These are phyloP conservation scores for Ogataea nonfermentans DNA, from an alignment of 805 yeast species.

Conservation along the genomic window DNA sequence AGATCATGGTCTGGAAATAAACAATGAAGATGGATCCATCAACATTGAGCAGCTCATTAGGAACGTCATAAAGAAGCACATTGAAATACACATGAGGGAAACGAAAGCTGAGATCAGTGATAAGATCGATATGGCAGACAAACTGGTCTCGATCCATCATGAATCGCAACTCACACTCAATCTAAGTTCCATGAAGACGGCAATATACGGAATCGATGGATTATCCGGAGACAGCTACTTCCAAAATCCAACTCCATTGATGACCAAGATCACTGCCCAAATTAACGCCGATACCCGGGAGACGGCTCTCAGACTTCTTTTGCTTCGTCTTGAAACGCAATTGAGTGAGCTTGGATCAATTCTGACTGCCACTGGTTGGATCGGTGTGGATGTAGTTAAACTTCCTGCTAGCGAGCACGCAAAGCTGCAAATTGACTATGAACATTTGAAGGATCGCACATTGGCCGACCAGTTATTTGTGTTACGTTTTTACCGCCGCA, in stretches of 20 bases:
- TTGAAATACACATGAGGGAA: slow-evolving; percentile 34
- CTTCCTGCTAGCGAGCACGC: slow-evolving; percentile 47
- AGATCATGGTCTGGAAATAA: slow-evolving; percentile 31
- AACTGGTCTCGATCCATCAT: slow-evolving; percentile 28
- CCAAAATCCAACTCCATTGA: slow-evolving; percentile 43
- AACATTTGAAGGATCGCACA: slow-evolving; percentile 24
- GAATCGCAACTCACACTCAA: slow-evolving; percentile 28
- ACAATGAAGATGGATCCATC: slow-evolving; percentile 32
- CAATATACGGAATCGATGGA: slow-evolving; percentile 32
- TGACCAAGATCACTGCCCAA: slow-evolving; percentile 33
- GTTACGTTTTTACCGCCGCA: slow-evolving; percentile 42
- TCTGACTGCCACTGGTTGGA: slow-evolving; percentile 69
- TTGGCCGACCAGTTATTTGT: slow-evolving; percentile 24
- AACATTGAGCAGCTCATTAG: slow-evolving; percentile 39
- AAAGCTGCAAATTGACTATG: slow-evolving; percentile 38
- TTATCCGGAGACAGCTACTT: slow-evolving; percentile 44
- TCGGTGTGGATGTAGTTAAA: slow-evolving; percentile 51
- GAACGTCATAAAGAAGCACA: slow-evolving; percentile 40
- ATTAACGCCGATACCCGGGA: slow-evolving; percentile 29
- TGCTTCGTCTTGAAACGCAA: slow-evolving; percentile 48
- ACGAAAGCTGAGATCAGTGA: slow-evolving; percentile 33
- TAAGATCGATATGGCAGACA: slow-evolving; percentile 30
- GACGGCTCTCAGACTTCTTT: slow-evolving; percentile 38
- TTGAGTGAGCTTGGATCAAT: slow-evolving; percentile 52
- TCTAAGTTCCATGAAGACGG: slow-evolving; percentile 30